These are phyloP conservation scores for Aspergillus flavus DNA, from an alignment of 2,329 filamentous ascomycete species.

Conservation along the genomic window DNA sequence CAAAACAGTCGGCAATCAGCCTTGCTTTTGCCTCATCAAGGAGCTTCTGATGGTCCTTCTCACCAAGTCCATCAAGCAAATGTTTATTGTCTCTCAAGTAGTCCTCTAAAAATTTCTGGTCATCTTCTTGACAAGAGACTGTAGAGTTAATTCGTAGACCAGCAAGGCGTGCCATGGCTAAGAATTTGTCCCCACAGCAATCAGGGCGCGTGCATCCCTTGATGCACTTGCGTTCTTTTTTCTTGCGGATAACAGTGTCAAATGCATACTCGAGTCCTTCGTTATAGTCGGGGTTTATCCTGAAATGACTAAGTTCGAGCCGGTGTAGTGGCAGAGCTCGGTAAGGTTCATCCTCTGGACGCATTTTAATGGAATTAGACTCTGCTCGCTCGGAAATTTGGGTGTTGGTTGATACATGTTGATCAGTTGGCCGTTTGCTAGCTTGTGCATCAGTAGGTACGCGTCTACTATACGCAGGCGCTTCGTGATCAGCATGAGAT, in stretches of 20 bases:
- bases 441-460: neutral
- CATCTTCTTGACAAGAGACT: conserved; percentile 18
- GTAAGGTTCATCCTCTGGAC: conserved; percentile 49
- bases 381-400: neutral
- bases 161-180: conserved; percentile 59
- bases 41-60: conserved; percentile 64
- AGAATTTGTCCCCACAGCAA: conserved; percentile 76
- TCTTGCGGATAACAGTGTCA: conserved; percentile 72
- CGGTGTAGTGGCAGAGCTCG: conserved; percentile 60
- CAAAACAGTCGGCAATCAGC: conserved; percentile 72
- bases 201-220: conserved; percentile 72
- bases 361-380: conserved; percentile 10
- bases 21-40: conserved; percentile 76
- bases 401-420: neutral
- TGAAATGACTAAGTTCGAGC: conserved; percentile 74
- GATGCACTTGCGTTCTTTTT: conserved; percentile 68
- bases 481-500: neutral
- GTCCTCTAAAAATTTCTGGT: conserved; percentile 50
- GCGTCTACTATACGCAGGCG: neutral
- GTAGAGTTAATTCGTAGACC: conserved; percentile 32
- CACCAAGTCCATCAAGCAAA: conserved; percentile 53
- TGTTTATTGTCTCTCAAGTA: conserved; percentile 52
- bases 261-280: conserved; percentile 73
- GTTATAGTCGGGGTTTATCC: conserved; percentile 73
- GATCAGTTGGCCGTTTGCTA: neutral